A percentile compares a stretch with the other conserved stretches of the same genome.
Conservation (phyloP, 495 filamentous ascomycete genomes). For the Evernia prunastri region DNA sequence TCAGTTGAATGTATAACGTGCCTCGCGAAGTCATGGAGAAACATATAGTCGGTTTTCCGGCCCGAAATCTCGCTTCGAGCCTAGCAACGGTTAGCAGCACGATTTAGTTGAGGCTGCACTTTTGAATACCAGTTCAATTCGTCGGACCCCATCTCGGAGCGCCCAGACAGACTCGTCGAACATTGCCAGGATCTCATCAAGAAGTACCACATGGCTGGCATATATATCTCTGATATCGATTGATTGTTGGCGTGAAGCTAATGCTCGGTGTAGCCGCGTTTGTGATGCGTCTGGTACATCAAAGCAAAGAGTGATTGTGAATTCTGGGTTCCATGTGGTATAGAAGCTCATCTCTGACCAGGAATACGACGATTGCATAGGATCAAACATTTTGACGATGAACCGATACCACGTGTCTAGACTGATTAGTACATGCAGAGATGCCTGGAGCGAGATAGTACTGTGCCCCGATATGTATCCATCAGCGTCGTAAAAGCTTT, state of each 20-base stretch:
- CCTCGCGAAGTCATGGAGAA: conserved; percentile 35
- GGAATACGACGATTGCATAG: conserved; percentile 9
- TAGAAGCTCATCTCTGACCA: conserved; percentile 15
- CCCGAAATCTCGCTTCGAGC: neutral
- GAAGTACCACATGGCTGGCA: conserved; percentile 28
- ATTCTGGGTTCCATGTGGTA: conserved; percentile 14
- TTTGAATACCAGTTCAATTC: conserved; percentile 20
- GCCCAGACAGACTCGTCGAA: conserved; percentile 33
- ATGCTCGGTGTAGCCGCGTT: neutral
- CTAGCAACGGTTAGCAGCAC: neutral
- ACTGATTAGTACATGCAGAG: neutral
- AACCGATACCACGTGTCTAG: conserved; percentile 9
- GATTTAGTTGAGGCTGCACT: neutral
- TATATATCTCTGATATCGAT: neutral
- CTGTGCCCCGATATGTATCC: conserved; percentile 4
- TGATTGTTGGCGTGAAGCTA: neutral
- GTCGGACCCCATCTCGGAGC: conserved; percentile 30
- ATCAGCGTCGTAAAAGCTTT: conserved; percentile 1
- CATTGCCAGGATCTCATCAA: conserved; percentile 24
- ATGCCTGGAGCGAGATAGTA: conserved; percentile 1
- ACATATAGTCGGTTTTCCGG: conserved; percentile 27
- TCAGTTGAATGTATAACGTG: conserved; percentile 35
- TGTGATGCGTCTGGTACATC: conserved; percentile 23
- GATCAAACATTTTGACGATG: conserved; percentile 3
- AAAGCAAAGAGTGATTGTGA: conserved; percentile 29